Percentiles rank a stretch among this genome's conserved stretches.
Evolutionary conservation across 306 rosid species (phyloP).

Genomic region (Malus sylvestris): DNA sequence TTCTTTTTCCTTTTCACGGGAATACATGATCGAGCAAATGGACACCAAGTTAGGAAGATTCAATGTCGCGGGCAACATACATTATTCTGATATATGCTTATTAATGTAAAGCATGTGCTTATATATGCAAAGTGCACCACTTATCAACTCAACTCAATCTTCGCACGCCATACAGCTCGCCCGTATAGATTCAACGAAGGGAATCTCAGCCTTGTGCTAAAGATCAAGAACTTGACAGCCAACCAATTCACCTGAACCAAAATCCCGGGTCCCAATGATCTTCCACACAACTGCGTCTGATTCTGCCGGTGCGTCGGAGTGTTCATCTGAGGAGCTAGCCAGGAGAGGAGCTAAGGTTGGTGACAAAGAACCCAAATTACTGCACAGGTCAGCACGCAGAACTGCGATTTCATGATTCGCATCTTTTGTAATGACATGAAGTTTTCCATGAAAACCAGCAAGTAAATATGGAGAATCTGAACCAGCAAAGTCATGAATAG

Average conservation of each 20-base stretch:
- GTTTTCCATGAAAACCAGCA: slow-evolving; percentile 83
- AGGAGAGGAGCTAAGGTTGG: slow-evolving; percentile 27
- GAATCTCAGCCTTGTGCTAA: slow-evolving; percentile 30
- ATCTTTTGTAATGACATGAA: slow-evolving; percentile 87
- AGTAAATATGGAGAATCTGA: slow-evolving; percentile 89
- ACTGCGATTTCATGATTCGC: slow-evolving; percentile 52
- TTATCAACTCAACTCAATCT: neutral
- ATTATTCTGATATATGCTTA: neutral
- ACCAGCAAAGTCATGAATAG: slow-evolving; percentile 67
- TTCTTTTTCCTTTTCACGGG: neutral
- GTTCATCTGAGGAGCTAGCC: slow-evolving; percentile 29
- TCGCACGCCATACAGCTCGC: neutral
- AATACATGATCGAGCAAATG: neutral
- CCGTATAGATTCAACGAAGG: neutral
- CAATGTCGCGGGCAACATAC: neutral
- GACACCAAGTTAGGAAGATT: neutral
- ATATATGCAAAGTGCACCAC: neutral
- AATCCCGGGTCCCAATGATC: slow-evolving; percentile 48
- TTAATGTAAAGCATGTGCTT: neutral
- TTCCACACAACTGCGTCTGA: slow-evolving; percentile 59
- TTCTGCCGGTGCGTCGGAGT: slow-evolving; percentile 33
- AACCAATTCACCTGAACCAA: slow-evolving; percentile 70
- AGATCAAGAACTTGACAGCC: slow-evolving; percentile 85
- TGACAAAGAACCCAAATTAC: slow-evolving; percentile 26
- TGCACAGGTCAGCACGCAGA: slow-evolving; percentile 49